Conservation (phyloP, 352 stramenopile species). For the Blastocystis hominis region DNA sequence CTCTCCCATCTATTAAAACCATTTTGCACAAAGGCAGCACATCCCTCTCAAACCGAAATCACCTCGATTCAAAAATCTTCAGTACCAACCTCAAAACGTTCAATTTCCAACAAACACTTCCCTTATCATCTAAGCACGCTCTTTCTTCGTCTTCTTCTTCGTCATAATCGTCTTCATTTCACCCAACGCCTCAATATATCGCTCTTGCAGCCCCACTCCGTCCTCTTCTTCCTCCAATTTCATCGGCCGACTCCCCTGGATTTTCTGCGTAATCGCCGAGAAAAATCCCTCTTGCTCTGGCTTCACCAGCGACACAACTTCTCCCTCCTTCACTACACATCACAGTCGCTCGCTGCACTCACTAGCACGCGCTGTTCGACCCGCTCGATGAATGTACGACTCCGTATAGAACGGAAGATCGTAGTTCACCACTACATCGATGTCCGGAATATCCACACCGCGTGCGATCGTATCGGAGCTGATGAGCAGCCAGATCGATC, state of each 20-base stretch:
- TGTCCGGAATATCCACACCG: slow-evolving; percentile 81
- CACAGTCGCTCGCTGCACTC: slow-evolving; percentile 72
- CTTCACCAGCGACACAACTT: slow-evolving; percentile 59
- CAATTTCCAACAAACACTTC: background rate
- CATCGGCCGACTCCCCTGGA: background rate
- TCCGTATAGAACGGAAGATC: slow-evolving; percentile 79
- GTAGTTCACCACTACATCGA: slow-evolving; percentile 85
- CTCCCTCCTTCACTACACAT: slow-evolving; percentile 65
- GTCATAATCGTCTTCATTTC: slow-evolving; percentile 39
- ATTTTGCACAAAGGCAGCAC: no score
- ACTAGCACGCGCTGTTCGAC: slow-evolving; percentile 76
- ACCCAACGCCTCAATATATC: background rate
- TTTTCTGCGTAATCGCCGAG: slow-evolving; percentile 17
- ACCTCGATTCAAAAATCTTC: no score
- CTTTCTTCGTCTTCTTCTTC: slow-evolving; percentile 19
- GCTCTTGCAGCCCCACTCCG: background rate
- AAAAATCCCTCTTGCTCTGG: slow-evolving; percentile 49
- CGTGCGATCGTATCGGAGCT: slow-evolving; percentile 81
- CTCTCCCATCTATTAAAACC: no score
- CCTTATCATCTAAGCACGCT: background rate
- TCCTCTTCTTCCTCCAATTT: background rate
- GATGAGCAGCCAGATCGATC: slow-evolving; percentile 66
- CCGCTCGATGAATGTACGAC: slow-evolving; percentile 83
- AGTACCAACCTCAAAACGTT: no score
- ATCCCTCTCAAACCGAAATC: no score